A percentile compares a stretch with the other conserved stretches of the same genome.
Conservation (phyloP, 179 eudicot species). For the Beta lomatogona region DNA sequence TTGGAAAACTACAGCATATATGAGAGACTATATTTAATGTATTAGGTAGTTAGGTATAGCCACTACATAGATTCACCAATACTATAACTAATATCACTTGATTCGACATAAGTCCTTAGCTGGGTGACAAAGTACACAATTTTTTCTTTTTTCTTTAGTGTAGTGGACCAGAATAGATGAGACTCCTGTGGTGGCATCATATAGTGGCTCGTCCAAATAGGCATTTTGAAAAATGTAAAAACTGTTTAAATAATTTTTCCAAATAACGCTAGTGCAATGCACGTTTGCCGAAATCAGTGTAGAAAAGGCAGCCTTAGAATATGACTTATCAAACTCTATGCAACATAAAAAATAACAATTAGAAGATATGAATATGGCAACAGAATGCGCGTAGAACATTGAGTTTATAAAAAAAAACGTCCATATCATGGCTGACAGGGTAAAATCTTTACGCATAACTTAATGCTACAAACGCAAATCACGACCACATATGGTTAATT, state of each 20-base stretch:
- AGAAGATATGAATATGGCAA: neutral
- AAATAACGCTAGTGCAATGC: neutral
- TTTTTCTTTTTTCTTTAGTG: too few species aligned
- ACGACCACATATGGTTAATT: neutral
- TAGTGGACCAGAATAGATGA: neutral
- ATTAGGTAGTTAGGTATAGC: conserved; percentile 35
- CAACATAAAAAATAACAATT: neutral
- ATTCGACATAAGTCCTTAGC: neutral
- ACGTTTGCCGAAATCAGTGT: conserved; percentile 1
- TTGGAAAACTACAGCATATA: neutral
- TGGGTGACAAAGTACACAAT: neutral
- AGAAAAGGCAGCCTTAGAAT: neutral
- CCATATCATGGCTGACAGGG: conserved; percentile 15
- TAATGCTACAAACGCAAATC: conserved; percentile 9
- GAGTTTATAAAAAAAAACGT: conserved; percentile 3
- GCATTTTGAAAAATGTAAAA: neutral
- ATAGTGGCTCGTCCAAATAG: neutral
- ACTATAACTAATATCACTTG: neutral
- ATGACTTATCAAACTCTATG: neutral
- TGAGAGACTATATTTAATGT: neutral
- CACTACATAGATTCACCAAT: conserved; percentile 16
- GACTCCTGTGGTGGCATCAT: neutral
- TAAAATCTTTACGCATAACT: conserved; percentile 3
- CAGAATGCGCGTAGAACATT: neutral
- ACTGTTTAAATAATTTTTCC: neutral